Percentiles rank a stretch among this genome's conserved stretches.
phyloP scores from a whole-genome alignment of 192 early-diverging fungal species.

The Backusella psychrophila region DNA sequence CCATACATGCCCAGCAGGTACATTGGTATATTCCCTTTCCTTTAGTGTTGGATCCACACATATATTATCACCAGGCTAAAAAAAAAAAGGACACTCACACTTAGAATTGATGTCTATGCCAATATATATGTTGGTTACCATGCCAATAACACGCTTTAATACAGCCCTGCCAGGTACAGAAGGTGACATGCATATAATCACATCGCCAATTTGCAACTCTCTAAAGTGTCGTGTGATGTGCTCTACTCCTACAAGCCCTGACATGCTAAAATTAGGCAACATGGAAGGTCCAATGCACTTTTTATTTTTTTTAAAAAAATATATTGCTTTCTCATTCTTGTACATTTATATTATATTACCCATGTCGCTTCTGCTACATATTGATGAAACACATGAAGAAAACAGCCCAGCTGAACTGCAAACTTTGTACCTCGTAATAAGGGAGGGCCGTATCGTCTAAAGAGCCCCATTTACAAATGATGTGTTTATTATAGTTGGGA shows the following conservation, averaged over 20 bases:
- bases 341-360: conserved; percentile 45
- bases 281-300: conserved; percentile 86
- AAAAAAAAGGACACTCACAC: background rate
- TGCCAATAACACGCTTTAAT: conserved; percentile 81
- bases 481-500: background rate
- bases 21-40: conserved; percentile 57
- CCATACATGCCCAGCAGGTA: conserved; percentile 89
- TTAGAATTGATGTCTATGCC: too few relatives aligned
- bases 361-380: conserved; percentile 75
- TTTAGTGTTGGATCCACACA: conserved; percentile 71
- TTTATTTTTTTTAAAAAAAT: background rate
- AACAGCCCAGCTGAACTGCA: conserved; percentile 63
- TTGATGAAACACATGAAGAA: conserved; percentile 66
- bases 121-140: conserved; percentile 38
- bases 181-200: conserved; percentile 78
- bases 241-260: conserved; percentile 72
- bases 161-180: conserved; percentile 60
- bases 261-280: conserved; percentile 86
- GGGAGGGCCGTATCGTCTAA: background rate
- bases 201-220: conserved; percentile 66
- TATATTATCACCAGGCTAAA: conserved; percentile 77
- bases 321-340: background rate
- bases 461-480: background rate
- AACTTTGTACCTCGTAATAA: conserved; percentile 17
- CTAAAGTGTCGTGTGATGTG: conserved; percentile 57